These are phyloP conservation scores for Picea glauca DNA, from an alignment of 75 land plant genomes.

Conservation along the genomic window DNA sequence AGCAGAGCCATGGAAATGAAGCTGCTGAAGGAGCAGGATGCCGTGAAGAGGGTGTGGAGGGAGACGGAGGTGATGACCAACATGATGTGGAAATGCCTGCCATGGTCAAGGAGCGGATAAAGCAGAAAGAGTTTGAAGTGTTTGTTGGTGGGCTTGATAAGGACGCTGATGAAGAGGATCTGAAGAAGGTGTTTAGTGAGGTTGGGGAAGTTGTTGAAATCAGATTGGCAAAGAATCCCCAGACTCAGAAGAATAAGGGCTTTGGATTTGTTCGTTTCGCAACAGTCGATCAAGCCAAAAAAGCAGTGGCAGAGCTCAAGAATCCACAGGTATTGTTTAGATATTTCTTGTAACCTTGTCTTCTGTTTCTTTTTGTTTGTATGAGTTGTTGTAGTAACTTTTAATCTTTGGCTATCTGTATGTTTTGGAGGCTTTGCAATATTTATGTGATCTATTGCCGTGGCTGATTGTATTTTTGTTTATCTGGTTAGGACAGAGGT, in stretches of 20 bases:
- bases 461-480: neutral
- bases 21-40: slow-evolving; percentile 23
- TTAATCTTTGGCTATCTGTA: neutral
- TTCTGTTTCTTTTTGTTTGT: neutral
- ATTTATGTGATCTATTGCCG: no score
- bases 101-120: slow-evolving; percentile 33
- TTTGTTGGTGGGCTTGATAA: slow-evolving; percentile 58
- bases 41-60: slow-evolving; percentile 10
- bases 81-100: slow-evolving; percentile 12
- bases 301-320: slow-evolving; percentile 33
- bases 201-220: slow-evolving; percentile 53
- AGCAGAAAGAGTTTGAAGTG: slow-evolving; percentile 47
- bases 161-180: slow-evolving; percentile 44
- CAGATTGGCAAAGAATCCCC: slow-evolving; percentile 34
- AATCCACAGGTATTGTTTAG: slow-evolving; percentile 19
- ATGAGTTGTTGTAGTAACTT: neutral
- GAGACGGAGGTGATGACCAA: neutral
- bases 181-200: slow-evolving; percentile 26
- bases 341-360: neutral
- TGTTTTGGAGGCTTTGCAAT: neutral
- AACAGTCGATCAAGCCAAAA: slow-evolving; percentile 36
- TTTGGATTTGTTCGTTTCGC: slow-evolving; percentile 52
- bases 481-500: neutral
- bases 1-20: slow-evolving; percentile 23
- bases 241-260: slow-evolving; percentile 38